Base-by-base conservation (phyloP, 2,329 filamentous ascomycete genomes). In the Hymenoscyphus scutula region DNA sequence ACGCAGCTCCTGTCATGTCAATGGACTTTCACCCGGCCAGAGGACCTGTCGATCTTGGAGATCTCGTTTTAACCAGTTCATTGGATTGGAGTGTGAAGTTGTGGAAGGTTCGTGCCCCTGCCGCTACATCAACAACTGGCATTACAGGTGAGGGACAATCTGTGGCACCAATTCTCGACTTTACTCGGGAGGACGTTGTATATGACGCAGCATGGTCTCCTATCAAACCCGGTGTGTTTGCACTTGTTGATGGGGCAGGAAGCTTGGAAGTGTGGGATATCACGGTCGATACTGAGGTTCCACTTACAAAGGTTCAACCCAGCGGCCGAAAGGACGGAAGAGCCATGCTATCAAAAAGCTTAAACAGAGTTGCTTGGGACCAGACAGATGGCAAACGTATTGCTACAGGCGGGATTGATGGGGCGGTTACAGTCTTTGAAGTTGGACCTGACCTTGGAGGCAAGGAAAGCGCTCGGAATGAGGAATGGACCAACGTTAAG, bases 161-260 rank as follows among this genome's bases (percentile, higher is more conserved):
- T 0, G 87, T 94, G 32, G 77, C 83, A 2, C 95, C 95, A 0
- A 81, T 99, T 29, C 83, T 98, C 13, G 92, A 98, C 67, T 92
- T 99, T 73, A 89, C 90, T 23, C 89, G 95, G 60, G 96, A 99
- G 77, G 96, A 99, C 72, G 89, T 97, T 23, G 93, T 99, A 58
- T 99, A 99, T 77, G 94, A 97, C 74, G 93, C 92, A 2, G 89
- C 89, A 59, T 99, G 96, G 96, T 96, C 92, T 15, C 95, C 95
- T 0, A 85, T 95, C 67, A 94, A 95, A 74, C 95, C 95, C 0
- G 93, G 92, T 41, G 91, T 99, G 8, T 99, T 99, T 76, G 92
- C 91, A 1, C 86, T 96, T 23, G 95, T 98, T 2, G 96, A 99
- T 70, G 95, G 95, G 37, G 91, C 91, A 2, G 96, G 95, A 32